Percentiles rank a stretch among this genome's conserved stretches.
Conservation (phyloP, 768 basidiomycete species). For the Melanogaster broomeanus region DNA sequence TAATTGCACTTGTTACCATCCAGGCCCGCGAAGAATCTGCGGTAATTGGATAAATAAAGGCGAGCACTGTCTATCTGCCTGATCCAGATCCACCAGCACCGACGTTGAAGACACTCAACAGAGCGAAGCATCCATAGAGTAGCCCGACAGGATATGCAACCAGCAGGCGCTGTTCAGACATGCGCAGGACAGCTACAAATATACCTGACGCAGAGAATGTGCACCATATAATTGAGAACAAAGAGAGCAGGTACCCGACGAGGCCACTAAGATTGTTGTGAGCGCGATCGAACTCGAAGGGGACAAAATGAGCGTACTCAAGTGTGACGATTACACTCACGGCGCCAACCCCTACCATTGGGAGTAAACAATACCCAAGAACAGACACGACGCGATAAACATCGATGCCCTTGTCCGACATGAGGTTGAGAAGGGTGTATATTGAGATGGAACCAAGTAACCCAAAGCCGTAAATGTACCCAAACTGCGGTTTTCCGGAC, state of each 20-base stretch:
- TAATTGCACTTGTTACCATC: background rate
- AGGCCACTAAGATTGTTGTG: slow-evolving; percentile 53
- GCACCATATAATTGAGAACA: slow-evolving; percentile 91
- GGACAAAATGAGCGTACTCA: slow-evolving; percentile 60
- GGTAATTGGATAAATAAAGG: slow-evolving; percentile 10
- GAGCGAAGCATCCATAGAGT: slow-evolving; percentile 91
- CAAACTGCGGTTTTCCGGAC: slow-evolving; percentile 99
- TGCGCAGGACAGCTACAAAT: slow-evolving; percentile 91
- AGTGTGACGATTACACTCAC: slow-evolving; percentile 85
- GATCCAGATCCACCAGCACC: slow-evolving; percentile 34
- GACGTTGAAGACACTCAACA: slow-evolving; percentile 87
- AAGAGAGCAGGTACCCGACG: slow-evolving; percentile 82
- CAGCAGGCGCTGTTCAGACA: slow-evolving; percentile 93
- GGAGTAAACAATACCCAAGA: slow-evolving; percentile 93
- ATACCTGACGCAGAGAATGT: slow-evolving; percentile 95
- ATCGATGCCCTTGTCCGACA: slow-evolving; percentile 95
- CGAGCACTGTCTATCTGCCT: slow-evolving; percentile 29
- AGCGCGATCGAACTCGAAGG: slow-evolving; percentile 2
- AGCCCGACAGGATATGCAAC: slow-evolving; percentile 97
- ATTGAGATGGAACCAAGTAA: slow-evolving; percentile 91
- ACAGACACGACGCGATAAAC: slow-evolving; percentile 95
- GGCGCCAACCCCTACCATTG: slow-evolving; percentile 93
- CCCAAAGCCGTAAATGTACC: slow-evolving; percentile 97
- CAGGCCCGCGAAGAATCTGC: background rate
- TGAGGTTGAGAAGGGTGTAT: slow-evolving; percentile 93